Evolutionary conservation across 768 basidiomycete genomes (phyloP).

Genomic region (Daedaleopsis sinensis): DNA sequence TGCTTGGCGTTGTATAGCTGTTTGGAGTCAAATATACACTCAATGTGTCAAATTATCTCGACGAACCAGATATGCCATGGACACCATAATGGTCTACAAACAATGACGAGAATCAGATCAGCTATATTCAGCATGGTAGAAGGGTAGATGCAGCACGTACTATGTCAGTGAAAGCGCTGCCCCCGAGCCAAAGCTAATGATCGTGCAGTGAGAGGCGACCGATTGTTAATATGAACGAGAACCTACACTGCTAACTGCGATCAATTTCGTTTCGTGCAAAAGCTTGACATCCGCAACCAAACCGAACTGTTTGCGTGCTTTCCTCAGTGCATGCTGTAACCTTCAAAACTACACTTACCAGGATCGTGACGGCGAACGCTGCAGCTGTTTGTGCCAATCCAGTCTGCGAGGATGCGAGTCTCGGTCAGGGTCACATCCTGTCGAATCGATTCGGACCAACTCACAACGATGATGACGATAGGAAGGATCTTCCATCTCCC

Average conservation of each 20-base stretch:
- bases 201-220: no score
- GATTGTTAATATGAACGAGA: no score
- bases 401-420: background rate
- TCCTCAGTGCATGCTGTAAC: background rate
- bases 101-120: background rate
- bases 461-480: background rate
- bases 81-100: background rate
- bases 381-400: background rate
- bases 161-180: conserved; percentile 1
- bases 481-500: background rate
- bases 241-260: background rate
- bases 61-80: conserved; percentile 1
- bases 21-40: background rate
- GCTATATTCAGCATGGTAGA: background rate
- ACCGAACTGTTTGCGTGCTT: background rate
- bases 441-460: background rate
- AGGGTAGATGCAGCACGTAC: background rate
- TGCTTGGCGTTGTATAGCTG: background rate
- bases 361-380: background rate
- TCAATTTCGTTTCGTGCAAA: background rate
- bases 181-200: background rate
- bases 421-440: background rate
- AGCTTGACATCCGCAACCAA: background rate
- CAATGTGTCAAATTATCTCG: background rate
- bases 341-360: background rate